Base-by-base conservation (phyloP, 2,329 filamentous ascomycete species). In the Colletotrichum godetiae region DNA sequence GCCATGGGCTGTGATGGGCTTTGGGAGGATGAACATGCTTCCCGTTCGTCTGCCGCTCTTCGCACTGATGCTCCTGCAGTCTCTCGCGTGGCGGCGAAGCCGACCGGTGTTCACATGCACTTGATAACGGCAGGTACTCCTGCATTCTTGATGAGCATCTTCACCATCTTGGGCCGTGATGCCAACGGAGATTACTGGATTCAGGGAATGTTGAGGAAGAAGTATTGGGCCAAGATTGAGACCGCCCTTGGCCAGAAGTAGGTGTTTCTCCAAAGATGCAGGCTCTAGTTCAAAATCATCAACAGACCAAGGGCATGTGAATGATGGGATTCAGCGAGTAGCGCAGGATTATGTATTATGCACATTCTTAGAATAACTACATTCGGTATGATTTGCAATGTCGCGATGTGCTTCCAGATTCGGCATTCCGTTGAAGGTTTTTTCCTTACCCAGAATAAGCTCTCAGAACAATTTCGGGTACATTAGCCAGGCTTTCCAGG, bases 51-150 rank as follows among this genome's bases (percentile, higher is more conserved):
- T 24, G n/a, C 10, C 22, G 19, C n/a, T 59, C 11, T 8, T 55
- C 11, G 5, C 10, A 10, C n/a, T 15, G 52, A 24, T 29, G 52
- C 11, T 13, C 22, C 52, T 55, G n/a, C 19, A 22, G 52, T 22
- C 27, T 11, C 57, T 27, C 57, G 33, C 8, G 57, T 37, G 7
- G 33, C 15, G 33, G 33, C 33, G 24, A 37, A 37, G n/a, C 57
- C 57, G 57, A 59, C 57, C n/a, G 57, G 57, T 24, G 57, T 59
- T 59, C 57, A 59, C 57, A 59, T 59, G 57, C 57, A 59, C 24
- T 37, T 59, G 33, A 59, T 59, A 7, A 59, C 57, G 11, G 57
- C 31, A 11, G 57, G 57, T 37, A 59, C 57, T 22, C 57, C 57
- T 42, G 57, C 57, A 5, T 59, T 59, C 33, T 27, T 59, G 33